Conservation (phyloP, 2,329 filamentous ascomycete species). For the Decorospora gaudefroyi region DNA sequence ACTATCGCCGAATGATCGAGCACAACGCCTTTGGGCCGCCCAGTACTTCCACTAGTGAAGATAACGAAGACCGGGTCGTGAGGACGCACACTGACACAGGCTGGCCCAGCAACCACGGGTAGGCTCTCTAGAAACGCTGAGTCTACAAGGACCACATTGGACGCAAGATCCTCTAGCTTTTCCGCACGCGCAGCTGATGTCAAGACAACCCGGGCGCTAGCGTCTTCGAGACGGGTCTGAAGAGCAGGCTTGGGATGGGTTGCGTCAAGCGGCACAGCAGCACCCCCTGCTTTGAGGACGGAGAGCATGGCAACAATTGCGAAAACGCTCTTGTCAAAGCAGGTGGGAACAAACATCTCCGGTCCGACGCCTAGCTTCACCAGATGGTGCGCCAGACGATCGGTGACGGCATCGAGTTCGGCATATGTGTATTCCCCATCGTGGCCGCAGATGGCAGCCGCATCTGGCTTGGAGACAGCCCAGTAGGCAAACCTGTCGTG, state of each 20-base stretch:
- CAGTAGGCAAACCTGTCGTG: constrained; percentile 36
- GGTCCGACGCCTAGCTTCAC: constrained; percentile 37
- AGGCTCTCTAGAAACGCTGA: constrained; percentile 45
- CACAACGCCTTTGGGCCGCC: constrained; percentile 42
- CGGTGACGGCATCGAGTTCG: constrained; percentile 32
- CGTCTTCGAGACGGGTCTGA: constrained; percentile 48
- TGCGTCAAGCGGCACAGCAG: constrained; percentile 45
- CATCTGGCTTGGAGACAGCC: constrained; percentile 32
- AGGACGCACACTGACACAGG: constrained; percentile 28
- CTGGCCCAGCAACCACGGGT: constrained; percentile 14
- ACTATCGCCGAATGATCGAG: constrained; percentile 41
- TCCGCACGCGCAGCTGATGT: constrained; percentile 47
- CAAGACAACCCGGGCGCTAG: constrained; percentile 48
- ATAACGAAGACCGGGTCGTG: constrained; percentile 41
- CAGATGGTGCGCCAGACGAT: constrained; percentile 38
- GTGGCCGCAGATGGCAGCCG: constrained; percentile 40
- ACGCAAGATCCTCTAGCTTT: constrained; percentile 49
- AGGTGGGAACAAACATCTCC: constrained; percentile 44
- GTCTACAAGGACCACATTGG: constrained; percentile 46
- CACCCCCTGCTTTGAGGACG: constrained; percentile 48
- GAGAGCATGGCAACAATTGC: constrained; percentile 46
- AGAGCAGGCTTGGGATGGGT: constrained; percentile 43
- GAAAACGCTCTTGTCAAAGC: constrained; percentile 48
- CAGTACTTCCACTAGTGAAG: constrained; percentile 43
- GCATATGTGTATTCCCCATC: constrained; percentile 43